phyloP scores from a whole-genome alignment of 345 rosid species.

The Conringia planisiliqua region DNA sequence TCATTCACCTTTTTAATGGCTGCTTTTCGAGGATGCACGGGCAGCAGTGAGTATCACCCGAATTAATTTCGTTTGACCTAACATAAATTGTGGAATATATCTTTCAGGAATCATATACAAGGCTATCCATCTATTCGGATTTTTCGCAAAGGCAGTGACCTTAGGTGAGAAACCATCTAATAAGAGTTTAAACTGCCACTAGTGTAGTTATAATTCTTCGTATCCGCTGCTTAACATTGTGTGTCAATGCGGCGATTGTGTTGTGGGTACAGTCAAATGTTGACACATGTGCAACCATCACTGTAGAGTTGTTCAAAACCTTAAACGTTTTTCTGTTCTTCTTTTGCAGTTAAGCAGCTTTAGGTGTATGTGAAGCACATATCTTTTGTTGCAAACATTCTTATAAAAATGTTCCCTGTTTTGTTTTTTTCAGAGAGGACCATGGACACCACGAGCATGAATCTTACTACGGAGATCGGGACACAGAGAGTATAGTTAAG shows the following conservation, averaged over 20 bases:
- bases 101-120: constrained; percentile 83
- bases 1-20: not conserved
- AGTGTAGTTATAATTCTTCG: not conserved
- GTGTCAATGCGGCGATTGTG: not conserved
- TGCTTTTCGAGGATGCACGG: not conserved
- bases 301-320: not conserved
- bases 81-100: constrained; percentile 1
- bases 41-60: not conserved
- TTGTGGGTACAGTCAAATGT: constrained; percentile 18
- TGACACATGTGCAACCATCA: not conserved
- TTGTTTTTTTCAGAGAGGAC: constrained; percentile 60
- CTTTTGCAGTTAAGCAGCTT: not conserved
- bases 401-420: not conserved
- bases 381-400: not conserved
- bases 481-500: constrained; percentile 91
- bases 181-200: not conserved
- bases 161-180: constrained; percentile 50
- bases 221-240: constrained; percentile 1
- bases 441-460: constrained; percentile 99
- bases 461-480: constrained; percentile 98
- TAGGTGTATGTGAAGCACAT: not conserved
- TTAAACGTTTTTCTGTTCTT: not conserved
- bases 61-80: not conserved
- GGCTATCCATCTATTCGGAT: constrained; percentile 98
- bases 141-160: constrained; percentile 92